Evolutionary conservation across 2,329 filamentous ascomycete species (phyloP).

Genomic region (Alternaria alternata): DNA sequence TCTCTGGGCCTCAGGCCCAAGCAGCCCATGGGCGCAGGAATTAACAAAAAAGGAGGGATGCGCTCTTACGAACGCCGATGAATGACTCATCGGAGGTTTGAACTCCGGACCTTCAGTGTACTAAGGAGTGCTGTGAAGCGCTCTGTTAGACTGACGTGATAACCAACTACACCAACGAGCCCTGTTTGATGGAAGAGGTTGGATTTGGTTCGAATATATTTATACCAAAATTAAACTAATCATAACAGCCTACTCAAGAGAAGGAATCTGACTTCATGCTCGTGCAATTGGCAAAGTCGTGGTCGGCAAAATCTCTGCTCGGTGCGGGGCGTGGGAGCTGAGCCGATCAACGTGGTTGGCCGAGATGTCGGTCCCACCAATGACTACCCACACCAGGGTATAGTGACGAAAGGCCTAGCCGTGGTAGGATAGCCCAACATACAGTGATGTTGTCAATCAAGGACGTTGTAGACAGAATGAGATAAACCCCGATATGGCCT

Average conservation of each 20-base stretch:
- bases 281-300: background rate
- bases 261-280: background rate
- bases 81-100: constrained; percentile 21
- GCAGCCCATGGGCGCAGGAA: too few species aligned
- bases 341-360: background rate
- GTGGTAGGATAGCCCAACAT: background rate
- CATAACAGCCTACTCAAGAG: background rate
- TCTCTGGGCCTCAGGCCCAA: too few species aligned
- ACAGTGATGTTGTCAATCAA: background rate
- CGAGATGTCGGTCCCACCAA: background rate
- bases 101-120: constrained; percentile 25
- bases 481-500: background rate
- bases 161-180: constrained; percentile 57
- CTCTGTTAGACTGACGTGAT: constrained; percentile 58
- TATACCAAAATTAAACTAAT: fast-evolving
- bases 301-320: background rate
- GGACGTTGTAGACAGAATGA: background rate
- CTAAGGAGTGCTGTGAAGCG: constrained; percentile 5
- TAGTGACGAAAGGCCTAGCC: background rate
- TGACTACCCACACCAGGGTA: background rate
- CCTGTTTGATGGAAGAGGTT: constrained; percentile 7
- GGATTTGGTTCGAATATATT: fast-evolving
- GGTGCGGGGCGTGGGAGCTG: background rate
- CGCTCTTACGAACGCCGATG: too few species aligned
- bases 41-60: too few species aligned